These are phyloP conservation scores for Rhizopogon sp. DNA, from an alignment of 768 basidiomycete species.

Conservation along the genomic window DNA sequence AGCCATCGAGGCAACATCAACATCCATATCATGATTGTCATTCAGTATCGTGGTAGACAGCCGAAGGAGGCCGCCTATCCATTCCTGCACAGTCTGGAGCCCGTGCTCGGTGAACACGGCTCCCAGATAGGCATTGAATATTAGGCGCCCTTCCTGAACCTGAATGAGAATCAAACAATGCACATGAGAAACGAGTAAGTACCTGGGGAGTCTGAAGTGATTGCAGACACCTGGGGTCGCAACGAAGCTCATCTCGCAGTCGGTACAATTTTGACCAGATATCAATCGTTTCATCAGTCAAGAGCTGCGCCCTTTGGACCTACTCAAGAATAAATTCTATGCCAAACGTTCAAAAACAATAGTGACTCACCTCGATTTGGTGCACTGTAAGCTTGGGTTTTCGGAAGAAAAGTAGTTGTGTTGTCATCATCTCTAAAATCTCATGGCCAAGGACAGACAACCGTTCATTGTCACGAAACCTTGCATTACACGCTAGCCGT, in stretches of 20 bases:
- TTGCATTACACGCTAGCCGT: constrained; percentile 34
- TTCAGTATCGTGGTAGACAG: constrained; percentile 15
- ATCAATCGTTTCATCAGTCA: constrained; percentile 29
- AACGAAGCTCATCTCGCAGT: constrained; percentile 29
- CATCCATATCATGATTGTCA: constrained; percentile 10
- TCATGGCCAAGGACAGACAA: constrained; percentile 46
- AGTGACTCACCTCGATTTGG: constrained; percentile 47
- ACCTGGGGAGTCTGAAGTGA: constrained; percentile 32
- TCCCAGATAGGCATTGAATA: constrained; percentile 67
- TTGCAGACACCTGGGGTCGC: constrained; percentile 23
- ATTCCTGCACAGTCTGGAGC: constrained; percentile 43
- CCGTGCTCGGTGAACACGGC: constrained; percentile 57
- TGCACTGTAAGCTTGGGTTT: constrained; percentile 44
- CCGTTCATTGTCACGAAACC: constrained; percentile 55
- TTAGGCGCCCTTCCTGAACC: constrained; percentile 46
- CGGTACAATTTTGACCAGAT: constrained; percentile 34
- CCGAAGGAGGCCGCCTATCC: constrained; percentile 45
- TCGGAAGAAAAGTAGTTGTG: constrained; percentile 41
- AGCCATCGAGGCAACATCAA: constrained; percentile 1
- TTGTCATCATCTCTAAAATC: constrained; percentile 43
- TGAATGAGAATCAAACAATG: constrained; percentile 10
- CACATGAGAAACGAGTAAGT: constrained; percentile 16
- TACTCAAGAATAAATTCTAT: constrained; percentile 10
- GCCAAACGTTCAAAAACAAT: constrained; percentile 1
- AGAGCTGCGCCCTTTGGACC: constrained; percentile 18